phyloP scores from a whole-genome alignment of 768 basidiomycete genomes.

The Boletus rubroflammeus region DNA sequence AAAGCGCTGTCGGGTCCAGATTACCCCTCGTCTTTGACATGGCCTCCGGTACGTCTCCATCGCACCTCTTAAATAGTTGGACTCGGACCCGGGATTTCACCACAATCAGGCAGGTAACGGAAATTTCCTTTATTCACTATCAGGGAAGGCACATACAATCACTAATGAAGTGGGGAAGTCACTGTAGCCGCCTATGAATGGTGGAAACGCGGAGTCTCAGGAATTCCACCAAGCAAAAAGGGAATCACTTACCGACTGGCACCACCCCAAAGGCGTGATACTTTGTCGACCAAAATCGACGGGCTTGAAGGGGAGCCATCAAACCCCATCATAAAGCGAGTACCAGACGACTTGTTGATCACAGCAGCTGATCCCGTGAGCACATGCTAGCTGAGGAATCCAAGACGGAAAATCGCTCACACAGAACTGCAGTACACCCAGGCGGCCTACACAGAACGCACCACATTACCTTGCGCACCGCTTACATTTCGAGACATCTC shows the following conservation, averaged over 20 bases:
- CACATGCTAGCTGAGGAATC: not conserved
- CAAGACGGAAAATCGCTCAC: constrained; percentile 9
- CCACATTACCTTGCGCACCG: constrained; percentile 49
- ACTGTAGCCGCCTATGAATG: constrained; percentile 59
- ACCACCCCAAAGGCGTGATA: not conserved
- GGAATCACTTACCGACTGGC: not conserved
- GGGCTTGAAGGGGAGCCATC: not conserved
- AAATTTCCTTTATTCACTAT: constrained; percentile 6
- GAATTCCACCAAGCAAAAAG: constrained; percentile 19
- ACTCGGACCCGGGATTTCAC: not conserved
- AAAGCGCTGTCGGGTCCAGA: constrained; percentile 5
- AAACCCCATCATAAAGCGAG: not conserved
- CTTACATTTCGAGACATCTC: constrained; percentile 64
- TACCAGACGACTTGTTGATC: constrained; percentile 19
- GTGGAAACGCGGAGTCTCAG: constrained; percentile 41
- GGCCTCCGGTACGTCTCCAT: constrained; percentile 26
- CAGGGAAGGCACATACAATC: constrained; percentile 16
- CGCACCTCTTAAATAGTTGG: not conserved
- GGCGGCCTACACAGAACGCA: constrained; percentile 54
- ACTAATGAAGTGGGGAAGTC: constrained; percentile 53
- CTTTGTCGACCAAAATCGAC: not conserved
- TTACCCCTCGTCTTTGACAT: constrained; percentile 27
- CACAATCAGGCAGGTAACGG: constrained; percentile 23
- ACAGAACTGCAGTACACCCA: constrained; percentile 49
- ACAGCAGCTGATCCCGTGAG: constrained; percentile 28